Base-by-base conservation (phyloP, 2,329 filamentous ascomycete genomes). In the Curvularia sp. region DNA sequence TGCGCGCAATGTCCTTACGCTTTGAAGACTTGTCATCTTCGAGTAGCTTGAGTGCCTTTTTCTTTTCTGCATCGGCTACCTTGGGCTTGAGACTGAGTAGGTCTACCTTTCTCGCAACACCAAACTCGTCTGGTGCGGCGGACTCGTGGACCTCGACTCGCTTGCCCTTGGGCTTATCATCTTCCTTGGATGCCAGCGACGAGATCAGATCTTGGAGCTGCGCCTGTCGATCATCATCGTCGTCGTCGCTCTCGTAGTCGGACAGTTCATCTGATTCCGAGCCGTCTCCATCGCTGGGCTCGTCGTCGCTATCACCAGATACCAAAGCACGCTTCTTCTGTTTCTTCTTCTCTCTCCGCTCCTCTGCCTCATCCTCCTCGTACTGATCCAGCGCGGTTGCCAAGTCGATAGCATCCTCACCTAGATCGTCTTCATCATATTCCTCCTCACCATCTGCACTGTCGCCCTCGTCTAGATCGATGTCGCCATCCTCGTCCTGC, bases 21-120 rank as follows among this genome's bases (percentile, higher is more conserved):
- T 82, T 87, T 64, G 80, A 87, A 80, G 77, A 78, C 65, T 86
- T 87, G 64, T 89, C 86, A 70, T 86, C 88, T 62, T 82, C 84
- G 71, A 93, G 84, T 61, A 91, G 84, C 77, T 94, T 95, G 49
- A 95, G 82, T 0, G 91, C 89, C 69, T 89, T 92, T 73, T 91
- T 93, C 69, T 93, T 86, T 47, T 87, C 83, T 2, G 89, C 86
- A 71, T 96, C 91, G 58, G 87, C 88, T 47, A 92, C 83, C 12
- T 88, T 87, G 23, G 88, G 82, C 47, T 96, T 80, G 10, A 97
- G 83, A 74, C 96, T 92, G 59, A 88, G 86, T 18, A 96, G 81
- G 34, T 87, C 89, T 59, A 96, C 84, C 74, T 93, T 91, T 54
- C 85, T 81, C 58, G 87, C 86, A 32, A 85, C 75, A 9, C 84